These are phyloP conservation scores for Sclerotinia spermophila DNA, from an alignment of 2,329 filamentous ascomycete species.

Conservation along the genomic window DNA sequence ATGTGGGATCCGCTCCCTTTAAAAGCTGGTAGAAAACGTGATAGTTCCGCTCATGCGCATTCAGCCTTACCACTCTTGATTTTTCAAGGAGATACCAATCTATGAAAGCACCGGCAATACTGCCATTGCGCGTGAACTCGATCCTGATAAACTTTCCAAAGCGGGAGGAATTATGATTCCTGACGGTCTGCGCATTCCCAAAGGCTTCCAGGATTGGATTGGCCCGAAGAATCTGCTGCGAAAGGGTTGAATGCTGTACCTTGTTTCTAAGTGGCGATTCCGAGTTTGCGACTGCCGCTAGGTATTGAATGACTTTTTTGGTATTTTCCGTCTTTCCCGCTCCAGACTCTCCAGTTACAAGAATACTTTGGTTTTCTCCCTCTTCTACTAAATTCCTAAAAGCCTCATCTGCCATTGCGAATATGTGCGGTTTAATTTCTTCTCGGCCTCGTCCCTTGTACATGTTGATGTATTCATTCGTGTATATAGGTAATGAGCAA, in stretches of 20 bases:
- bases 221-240: constrained; percentile 90
- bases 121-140: constrained; percentile 81
- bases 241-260: constrained; percentile 74
- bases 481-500: constrained; percentile 90
- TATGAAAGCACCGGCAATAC: constrained; percentile 93
- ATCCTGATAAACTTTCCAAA: constrained; percentile 99
- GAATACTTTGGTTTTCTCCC: constrained; percentile 92
- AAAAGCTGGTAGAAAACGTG: constrained; percentile 97
- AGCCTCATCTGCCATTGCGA: constrained; percentile 93
- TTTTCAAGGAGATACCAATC: constrained; percentile 99
- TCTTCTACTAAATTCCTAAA: constrained; percentile 95
- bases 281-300: constrained; percentile 86
- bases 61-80: constrained; percentile 90
- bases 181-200: constrained; percentile 94
- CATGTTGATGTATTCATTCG: constrained; percentile 96
- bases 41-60: constrained; percentile 87
- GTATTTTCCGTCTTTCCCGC: constrained; percentile 99
- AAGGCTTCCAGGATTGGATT: constrained; percentile 98
- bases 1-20: constrained; percentile 69
- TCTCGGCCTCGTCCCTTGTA: constrained; percentile 89
- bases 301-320: constrained; percentile 98
- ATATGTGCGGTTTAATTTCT: constrained; percentile 96
- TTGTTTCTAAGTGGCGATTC: constrained; percentile 66
- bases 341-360: constrained; percentile 96
- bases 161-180: constrained; percentile 97